Evolutionary conservation across 2,329 filamentous ascomycete species (phyloP).

Genomic region (Fusarium sp.): DNA sequence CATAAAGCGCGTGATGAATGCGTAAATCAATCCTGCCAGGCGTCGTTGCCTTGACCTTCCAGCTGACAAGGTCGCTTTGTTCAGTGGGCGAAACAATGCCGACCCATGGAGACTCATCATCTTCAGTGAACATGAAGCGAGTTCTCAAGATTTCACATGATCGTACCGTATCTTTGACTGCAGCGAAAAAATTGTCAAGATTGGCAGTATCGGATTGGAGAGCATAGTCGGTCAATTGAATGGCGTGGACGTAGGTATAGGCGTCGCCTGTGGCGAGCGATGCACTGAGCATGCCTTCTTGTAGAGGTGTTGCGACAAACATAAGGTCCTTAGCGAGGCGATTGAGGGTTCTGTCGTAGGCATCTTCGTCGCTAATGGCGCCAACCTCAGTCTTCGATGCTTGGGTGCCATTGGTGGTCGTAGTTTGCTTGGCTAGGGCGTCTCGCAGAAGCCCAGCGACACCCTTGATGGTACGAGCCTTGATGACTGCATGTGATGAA

Average conservation of each 20-base stretch:
- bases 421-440: not conserved
- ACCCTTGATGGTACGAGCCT: conserved; percentile 8
- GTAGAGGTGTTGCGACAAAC: conserved; percentile 19
- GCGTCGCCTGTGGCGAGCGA: conserved; percentile 14
- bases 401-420: rapidly evolving
- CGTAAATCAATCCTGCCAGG: not conserved
- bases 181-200: conserved; percentile 11
- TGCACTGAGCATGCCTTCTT: conserved; percentile 31
- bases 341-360: not conserved
- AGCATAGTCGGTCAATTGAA: conserved; percentile 11
- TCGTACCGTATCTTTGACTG: conserved; percentile 8
- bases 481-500: conserved; percentile 10
- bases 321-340: conserved; percentile 11
- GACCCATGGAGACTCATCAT: conserved; percentile 21
- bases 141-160: conserved; percentile 21
- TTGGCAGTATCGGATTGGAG: not conserved
- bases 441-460: not conserved
- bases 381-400: rapidly evolving
- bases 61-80: conserved; percentile 15
- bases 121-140: conserved; percentile 13
- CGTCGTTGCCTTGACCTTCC: not conserved
- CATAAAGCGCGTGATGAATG: conserved; percentile 26
- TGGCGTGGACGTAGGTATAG: conserved; percentile 15
- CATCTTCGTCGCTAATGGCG: not conserved
- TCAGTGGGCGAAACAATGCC: conserved; percentile 21